Evolutionary conservation across 208 protist species (phyloP).

Genomic region (Eutreptiella sp.): DNA sequence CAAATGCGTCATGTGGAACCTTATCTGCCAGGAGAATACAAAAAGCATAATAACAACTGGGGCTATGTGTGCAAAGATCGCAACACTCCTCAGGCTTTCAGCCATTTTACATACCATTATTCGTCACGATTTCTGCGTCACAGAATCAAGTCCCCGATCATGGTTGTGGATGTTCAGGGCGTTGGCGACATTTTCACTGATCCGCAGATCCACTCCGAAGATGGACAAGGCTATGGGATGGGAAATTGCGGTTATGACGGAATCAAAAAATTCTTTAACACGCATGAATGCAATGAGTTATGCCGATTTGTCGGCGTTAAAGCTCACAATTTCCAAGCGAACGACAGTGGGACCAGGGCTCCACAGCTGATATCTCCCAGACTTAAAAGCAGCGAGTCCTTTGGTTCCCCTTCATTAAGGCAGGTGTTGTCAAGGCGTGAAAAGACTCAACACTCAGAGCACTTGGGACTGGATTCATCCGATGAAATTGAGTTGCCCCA

Average conservation of each 20-base stretch:
- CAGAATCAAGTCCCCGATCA: too few relatives aligned
- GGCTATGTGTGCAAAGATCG: slow-evolving; percentile 58
- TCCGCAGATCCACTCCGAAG: slow-evolving; percentile 69
- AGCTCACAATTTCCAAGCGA: too few relatives aligned
- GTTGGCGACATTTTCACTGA: slow-evolving; percentile 69
- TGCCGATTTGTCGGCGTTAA: too few relatives aligned
- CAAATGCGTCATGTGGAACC: too few relatives aligned
- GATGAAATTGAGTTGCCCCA: too few relatives aligned
- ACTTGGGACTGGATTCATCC: too few relatives aligned
- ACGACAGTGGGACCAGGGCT: too few relatives aligned
- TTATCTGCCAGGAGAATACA: slow-evolving; percentile 64
- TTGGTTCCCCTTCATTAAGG: too few relatives aligned
- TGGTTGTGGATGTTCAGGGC: slow-evolving; percentile 69
- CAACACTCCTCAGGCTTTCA: slow-evolving; percentile 66
- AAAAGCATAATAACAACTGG: slow-evolving; percentile 81
- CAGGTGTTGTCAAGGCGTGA: too few relatives aligned
- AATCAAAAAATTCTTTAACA: slow-evolving; percentile 63
- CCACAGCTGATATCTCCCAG: too few relatives aligned
- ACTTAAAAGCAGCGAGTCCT: too few relatives aligned
- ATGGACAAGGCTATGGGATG: slow-evolving; percentile 63
- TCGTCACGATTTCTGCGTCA: slow-evolving; percentile 55
- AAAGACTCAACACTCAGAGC: too few relatives aligned
- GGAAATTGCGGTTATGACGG: slow-evolving; percentile 69
- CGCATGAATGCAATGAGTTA: slow-evolving; percentile 61
- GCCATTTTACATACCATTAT: slow-evolving; percentile 62